A percentile compares a stretch with the other conserved stretches of the same genome.
Evolutionary conservation across 192 early-diverging fungal species (phyloP).

Genomic region (Glomus cerebriforme): DNA sequence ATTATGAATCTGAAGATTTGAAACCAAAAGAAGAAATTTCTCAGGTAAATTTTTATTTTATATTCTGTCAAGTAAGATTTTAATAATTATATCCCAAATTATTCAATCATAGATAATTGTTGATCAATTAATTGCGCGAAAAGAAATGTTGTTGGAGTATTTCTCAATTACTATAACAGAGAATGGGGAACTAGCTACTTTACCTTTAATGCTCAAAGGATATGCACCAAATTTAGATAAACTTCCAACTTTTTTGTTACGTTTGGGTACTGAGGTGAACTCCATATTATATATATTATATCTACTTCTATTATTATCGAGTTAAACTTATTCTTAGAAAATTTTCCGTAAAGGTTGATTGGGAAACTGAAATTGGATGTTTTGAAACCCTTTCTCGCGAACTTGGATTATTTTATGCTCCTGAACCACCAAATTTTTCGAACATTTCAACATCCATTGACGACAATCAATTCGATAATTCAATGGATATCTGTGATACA

Average conservation of each 20-base stretch:
- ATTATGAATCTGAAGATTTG: constrained; percentile 44
- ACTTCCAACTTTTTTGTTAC: constrained; percentile 79
- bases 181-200: constrained; percentile 59
- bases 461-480: not conserved
- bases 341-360: constrained; percentile 64
- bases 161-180: constrained; percentile 75
- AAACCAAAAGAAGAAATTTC: constrained; percentile 60
- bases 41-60: constrained; percentile 44
- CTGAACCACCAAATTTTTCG: constrained; percentile 49
- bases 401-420: constrained; percentile 65
- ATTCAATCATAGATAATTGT: constrained; percentile 47
- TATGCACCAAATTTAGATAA: constrained; percentile 87
- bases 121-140: constrained; percentile 49
- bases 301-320: not conserved
- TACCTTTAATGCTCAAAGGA: constrained; percentile 82
- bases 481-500: not conserved
- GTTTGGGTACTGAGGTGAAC: constrained; percentile 71
- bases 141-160: constrained; percentile 89
- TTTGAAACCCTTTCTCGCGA: constrained; percentile 74
- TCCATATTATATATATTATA: not conserved
- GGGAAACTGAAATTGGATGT: constrained; percentile 83
- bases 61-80: not conserved
- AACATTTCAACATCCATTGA: constrained; percentile 12
- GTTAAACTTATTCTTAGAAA: not conserved
- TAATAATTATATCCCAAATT: not conserved